Base-by-base conservation (phyloP, 495 filamentous ascomycete species). In the Talaromyces adpressus region DNA sequence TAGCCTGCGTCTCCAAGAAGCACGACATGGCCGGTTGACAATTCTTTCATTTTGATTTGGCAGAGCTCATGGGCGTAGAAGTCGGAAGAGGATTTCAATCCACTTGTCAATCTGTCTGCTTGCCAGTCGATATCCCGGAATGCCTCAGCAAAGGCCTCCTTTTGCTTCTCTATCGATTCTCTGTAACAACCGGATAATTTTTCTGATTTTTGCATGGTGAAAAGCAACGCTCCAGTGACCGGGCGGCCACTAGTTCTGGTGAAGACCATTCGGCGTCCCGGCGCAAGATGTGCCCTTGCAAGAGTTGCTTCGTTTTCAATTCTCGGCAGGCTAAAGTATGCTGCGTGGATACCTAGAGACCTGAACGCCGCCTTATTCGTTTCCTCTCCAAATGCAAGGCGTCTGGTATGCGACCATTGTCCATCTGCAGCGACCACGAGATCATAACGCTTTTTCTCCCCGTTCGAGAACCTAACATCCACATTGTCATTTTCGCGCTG, bases 1-100 rank as follows among this genome's bases (percentile, higher is more conserved):
- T 84, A 81, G 3, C 70, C 84, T 1, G 85, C 78, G 67, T 87
- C 84, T 4, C 84, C 85, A 8, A 87, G n/a, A 2, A 86, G 72
- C 0, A 74, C 77, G 12, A 83, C 72, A 3, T 80, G 72, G 6
- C 80, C 79, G 5, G 66, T 64, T 8, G 70, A 81, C 78, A 77
- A 84, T 6, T 64, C 52, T 30, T 78, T 64, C 64, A 80, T 27
- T 57, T 76, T 75, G 23, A 86, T 73, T 14, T 76, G 72, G 0
- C 73, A 71, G 11, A 75, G 39, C 3, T 61, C 32, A 34, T 81
- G 66, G 45, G 69, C 71, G 68, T 85, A 85, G 52, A 85, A 82
- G 67, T 87, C 79, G 3, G 79, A 67, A 9, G 80, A 61, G 1
- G 71, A 11, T 5, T 56, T 73, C 16, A 84, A 61, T 1, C 59